Base-by-base conservation (phyloP, 2,329 filamentous ascomycete species). In the Penicillium sp. region DNA sequence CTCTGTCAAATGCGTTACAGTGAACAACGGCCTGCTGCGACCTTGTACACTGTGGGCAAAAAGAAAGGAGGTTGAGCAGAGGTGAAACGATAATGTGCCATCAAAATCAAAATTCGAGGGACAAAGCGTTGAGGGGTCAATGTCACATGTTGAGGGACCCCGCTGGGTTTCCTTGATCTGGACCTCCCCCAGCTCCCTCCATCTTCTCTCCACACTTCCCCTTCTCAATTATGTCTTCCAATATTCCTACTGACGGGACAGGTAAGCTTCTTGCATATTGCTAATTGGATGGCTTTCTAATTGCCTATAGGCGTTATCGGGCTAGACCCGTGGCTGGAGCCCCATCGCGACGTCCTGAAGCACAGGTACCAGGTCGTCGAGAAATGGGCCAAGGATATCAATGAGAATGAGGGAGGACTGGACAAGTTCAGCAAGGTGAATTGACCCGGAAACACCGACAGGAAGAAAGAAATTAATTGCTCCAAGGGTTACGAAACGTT, bases 291-390 rank as follows among this genome's bases (percentile, higher is more conserved):
- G 1, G 3, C 6, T 1, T 50, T 9, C 10, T 14, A 39, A 50
- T 34, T 24, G 4, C 13, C 29, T 42, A 39, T 70, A 96, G 94
- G 93, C 65, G 92, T 97, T 49, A 76, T 95, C 61, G 79, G 90
- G 72, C 82, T 97, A 55, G 94, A 99, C 71, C 91, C 92, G 43
- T 97, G 88, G 85, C 86, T 99, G 50, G 84, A 85, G 49, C 93
- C 94, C 4, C 97, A 95, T 81, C 84, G 86, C 67, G 90, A 88
- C 52, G 79, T 87, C 31, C 80, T 99, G 60, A 87, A 85, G 73
- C 83, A 85, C 57, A 86, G 94, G 69, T 97, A 88, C 75, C 77
- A 83, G 54, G 91, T 90, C 70, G 86, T 92, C 10, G 87, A 95
- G 66, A 80, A 89, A 55, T 97, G 93, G 94, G 90, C 97, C 68